Evolutionary conservation across 2,329 filamentous ascomycete genomes (phyloP).

Genomic region (Venturiaceae sp.): DNA sequence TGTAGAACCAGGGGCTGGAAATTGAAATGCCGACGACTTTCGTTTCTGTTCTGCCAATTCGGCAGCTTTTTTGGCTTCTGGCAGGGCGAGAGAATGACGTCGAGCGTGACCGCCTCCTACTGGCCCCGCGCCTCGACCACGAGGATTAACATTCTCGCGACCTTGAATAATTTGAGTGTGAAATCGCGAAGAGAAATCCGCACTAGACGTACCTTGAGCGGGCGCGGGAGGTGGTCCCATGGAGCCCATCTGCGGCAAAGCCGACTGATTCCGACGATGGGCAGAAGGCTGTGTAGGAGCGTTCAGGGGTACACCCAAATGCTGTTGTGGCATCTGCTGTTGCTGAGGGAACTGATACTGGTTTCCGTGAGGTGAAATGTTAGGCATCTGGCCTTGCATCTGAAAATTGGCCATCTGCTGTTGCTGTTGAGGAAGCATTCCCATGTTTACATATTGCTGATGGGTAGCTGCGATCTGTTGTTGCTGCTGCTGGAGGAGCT

Average conservation of each 20-base stretch:
- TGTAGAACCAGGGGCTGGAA: slow-evolving; percentile 65
- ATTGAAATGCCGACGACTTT: slow-evolving; percentile 89
- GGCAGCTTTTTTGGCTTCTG: slow-evolving; percentile 95
- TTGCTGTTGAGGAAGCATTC: slow-evolving; percentile 83
- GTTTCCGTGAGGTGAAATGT: slow-evolving; percentile 63
- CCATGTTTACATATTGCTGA: slow-evolving; percentile 97
- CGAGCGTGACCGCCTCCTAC: slow-evolving; percentile 74
- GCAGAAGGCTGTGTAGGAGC: slow-evolving; percentile 68
- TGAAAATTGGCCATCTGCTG: slow-evolving; percentile 52
- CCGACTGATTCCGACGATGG: slow-evolving; percentile 97
- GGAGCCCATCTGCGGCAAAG: slow-evolving; percentile 73
- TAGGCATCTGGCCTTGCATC: slow-evolving; percentile 65
- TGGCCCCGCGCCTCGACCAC: slow-evolving; percentile 63
- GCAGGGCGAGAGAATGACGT: slow-evolving; percentile 86
- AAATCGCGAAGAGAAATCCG: slow-evolving; percentile 32
- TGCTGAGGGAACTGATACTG: slow-evolving; percentile 85
- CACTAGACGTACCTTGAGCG: slow-evolving; percentile 77
- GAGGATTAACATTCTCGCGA: slow-evolving; percentile 58
- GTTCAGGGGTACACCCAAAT: slow-evolving; percentile 61
- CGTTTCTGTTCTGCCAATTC: slow-evolving; percentile 95
- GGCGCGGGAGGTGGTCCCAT: slow-evolving; percentile 89
- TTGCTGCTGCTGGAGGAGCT: slow-evolving; percentile 93
- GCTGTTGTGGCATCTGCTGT: slow-evolving; percentile 55
- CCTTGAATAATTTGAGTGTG: slow-evolving; percentile 34
- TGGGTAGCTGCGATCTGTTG: slow-evolving; percentile 95